Evolutionary conservation across 257 asterid species (phyloP), one percentile per base, ranked within the genome.

Genomic region (Leptodermis oblonga): DNA sequence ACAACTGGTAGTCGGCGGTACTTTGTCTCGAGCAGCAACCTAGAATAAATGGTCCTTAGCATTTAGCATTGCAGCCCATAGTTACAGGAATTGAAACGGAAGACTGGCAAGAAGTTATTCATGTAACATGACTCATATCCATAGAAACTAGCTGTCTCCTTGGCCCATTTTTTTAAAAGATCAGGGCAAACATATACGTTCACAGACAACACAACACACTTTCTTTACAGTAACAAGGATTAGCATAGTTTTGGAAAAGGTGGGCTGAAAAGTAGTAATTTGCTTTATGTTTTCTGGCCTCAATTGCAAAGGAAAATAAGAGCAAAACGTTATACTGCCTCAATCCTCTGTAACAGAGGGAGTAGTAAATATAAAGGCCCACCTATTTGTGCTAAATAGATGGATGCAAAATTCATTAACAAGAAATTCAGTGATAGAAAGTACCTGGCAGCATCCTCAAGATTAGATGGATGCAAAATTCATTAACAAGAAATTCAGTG

Each of bases 1-100:
- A 90, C 96, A 77, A 92, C 96, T 28, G 98, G 98, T 51, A 92
- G 80, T 28, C 98, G 88, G 0, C 97, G 95, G 73, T 84, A 90
- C 77, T 90, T 90, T 55, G 97, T 88, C 71, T 90, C 78, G 14
- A 90, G 96, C 84, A 90, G 78, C 78, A 90, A 78, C 85, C 97
- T 88, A 52, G 75, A 80, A 30, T 63, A 55, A 28, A 69, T 23
- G 10, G 17, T 18, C 14, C 17, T 66, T 14, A 34, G 12, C 31
- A 42, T 20, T 69, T 0, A 37, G 42, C 55, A 41, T 26, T 26
- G 3, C 8, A 17, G 36, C 25, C 13, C 25, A 37, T 26, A 56
- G 12, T 13, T 65, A 7, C 20, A 42, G 9, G 7, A 41, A 8
- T 13, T n/a, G 41, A 60, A 61, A 15, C 43, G 33, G n/a, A 42